Evolutionary conservation across 768 basidiomycete genomes (phyloP), one percentile per base, ranked within the genome.

Genomic region (Fomitopsis pulvina): DNA sequence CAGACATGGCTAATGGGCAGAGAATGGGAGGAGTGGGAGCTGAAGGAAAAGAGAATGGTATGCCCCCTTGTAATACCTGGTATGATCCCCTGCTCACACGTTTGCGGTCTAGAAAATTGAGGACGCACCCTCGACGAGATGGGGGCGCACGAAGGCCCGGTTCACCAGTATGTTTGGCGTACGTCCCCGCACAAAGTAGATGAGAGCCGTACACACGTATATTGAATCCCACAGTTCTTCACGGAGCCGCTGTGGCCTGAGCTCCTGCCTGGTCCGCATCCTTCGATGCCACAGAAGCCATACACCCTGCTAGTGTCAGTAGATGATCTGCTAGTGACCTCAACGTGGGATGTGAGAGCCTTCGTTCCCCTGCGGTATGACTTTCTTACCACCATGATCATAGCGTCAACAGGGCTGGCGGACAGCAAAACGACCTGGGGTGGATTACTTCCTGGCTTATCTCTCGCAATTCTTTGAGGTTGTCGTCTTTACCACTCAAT

Each of bases 401-500:
- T 52, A 96, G 92, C 82, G 94, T 48, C 80, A 90, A 69, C 77
- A 90, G 60, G 96, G 96, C 45, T 99, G 96, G 95, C 76, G 92
- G 56, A 97, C 95, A 2, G 95, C 94, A 4, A 99, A 98, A 70
- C 83, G 96, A 28, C 95, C 96, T 1, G 96, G 96, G 3, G 89
- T 93, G 14, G 96, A 99, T 63, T 98, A 99, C 70, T 99, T 99
- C 79, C 75, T 99, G 28, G 94, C 81, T 24, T 99, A 99, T 66
- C 80, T 99, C 42, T 91, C 92, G 0, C 95, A 97, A 62, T 99
- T 98, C 72, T 99, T 92, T 65, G 96, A 99, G 72, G 81, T 98
- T 50, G 95, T 98, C 28, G 74, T 99, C 47, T 99, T 98, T 71
- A 98, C 94, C 9, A 78, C 83, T 16, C 92, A 95, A 69, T 79